Evolutionary conservation across 2,329 filamentous ascomycete species (phyloP).

Genomic region (Aspergillus ibericus): DNA sequence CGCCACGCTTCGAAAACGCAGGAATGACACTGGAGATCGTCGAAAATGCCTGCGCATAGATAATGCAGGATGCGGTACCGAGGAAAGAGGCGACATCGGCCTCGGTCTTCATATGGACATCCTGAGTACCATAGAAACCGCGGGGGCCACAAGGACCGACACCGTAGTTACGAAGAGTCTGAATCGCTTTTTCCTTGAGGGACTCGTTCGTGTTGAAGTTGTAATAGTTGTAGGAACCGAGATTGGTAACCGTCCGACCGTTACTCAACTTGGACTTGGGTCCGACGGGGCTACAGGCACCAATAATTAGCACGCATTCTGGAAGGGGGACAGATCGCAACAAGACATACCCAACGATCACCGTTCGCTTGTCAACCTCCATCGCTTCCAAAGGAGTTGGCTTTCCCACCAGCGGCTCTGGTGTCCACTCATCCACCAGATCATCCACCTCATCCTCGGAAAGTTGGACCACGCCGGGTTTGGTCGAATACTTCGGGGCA

Average conservation of each 20-base stretch:
- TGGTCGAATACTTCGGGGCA: constrained; percentile 89
- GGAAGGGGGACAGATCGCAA: background rate
- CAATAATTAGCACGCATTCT: constrained; percentile 9
- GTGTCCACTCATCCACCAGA: constrained; percentile 92
- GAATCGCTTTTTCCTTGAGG: constrained; percentile 92
- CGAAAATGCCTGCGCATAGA: constrained; percentile 94
- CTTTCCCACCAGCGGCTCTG: constrained; percentile 80
- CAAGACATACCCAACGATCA: constrained; percentile 75
- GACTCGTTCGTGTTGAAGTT: constrained; percentile 92
- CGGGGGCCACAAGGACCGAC: constrained; percentile 96
- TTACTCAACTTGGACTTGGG: constrained; percentile 86
- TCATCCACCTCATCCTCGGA: constrained; percentile 97
- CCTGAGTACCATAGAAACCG: constrained; percentile 97
- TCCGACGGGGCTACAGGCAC: constrained; percentile 68
- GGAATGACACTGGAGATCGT: constrained; percentile 97
- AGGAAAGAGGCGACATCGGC: constrained; percentile 88
- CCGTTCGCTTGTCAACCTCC: constrained; percentile 79
- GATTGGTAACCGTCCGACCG: constrained; percentile 87
- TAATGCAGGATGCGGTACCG: constrained; percentile 83
- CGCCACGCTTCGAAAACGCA: constrained; percentile 92
- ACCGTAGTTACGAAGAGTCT: constrained; percentile 90
- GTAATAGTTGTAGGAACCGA: constrained; percentile 96
- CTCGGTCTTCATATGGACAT: constrained; percentile 97
- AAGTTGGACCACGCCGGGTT: constrained; percentile 84
- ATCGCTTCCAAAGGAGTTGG: constrained; percentile 73